phyloP scores from a whole-genome alignment of 805 yeast species.

The Tetrapisispora fleetii region DNA sequence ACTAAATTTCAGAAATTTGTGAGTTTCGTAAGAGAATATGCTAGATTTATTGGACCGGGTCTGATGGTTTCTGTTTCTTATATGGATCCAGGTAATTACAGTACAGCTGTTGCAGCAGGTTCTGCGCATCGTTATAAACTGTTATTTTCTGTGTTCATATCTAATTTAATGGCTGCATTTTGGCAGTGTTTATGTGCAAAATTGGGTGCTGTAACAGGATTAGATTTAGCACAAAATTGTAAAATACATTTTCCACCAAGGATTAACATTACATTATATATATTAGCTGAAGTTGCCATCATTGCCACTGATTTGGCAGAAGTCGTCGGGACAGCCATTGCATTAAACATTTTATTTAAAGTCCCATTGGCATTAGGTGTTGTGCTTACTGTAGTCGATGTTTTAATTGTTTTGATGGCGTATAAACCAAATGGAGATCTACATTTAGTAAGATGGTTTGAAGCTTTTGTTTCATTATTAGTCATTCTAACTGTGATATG shows the following conservation, averaged over 20 bases:
- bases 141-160: conserved; percentile 64
- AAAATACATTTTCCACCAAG: conserved; percentile 58
- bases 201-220: conserved; percentile 88
- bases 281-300: conserved; percentile 81
- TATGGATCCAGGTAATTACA: conserved; percentile 96
- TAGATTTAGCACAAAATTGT: conserved; percentile 83
- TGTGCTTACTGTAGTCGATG: conserved; percentile 75
- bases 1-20: conserved; percentile 2
- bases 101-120: conserved; percentile 92
- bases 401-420: conserved; percentile 74
- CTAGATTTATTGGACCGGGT: conserved; percentile 83
- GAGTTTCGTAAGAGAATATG: conserved; percentile 37
- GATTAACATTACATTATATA: conserved; percentile 52
- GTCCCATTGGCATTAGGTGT: conserved; percentile 82
- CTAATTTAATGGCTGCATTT: conserved; percentile 80
- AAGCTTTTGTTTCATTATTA: conserved; percentile 64
- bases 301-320: conserved; percentile 95
- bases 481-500: conserved; percentile 80
- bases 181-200: conserved; percentile 79
- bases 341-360: conserved; percentile 71
- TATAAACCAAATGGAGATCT: conserved; percentile 80
- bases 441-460: conserved; percentile 68
- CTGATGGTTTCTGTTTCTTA: conserved; percentile 90
- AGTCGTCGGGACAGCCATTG: conserved; percentile 95
- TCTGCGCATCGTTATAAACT: conserved; percentile 73